phyloP scores from a whole-genome alignment of 2,329 filamentous ascomycete species.

The Pseudopyrenochaeta lycopersici region DNA sequence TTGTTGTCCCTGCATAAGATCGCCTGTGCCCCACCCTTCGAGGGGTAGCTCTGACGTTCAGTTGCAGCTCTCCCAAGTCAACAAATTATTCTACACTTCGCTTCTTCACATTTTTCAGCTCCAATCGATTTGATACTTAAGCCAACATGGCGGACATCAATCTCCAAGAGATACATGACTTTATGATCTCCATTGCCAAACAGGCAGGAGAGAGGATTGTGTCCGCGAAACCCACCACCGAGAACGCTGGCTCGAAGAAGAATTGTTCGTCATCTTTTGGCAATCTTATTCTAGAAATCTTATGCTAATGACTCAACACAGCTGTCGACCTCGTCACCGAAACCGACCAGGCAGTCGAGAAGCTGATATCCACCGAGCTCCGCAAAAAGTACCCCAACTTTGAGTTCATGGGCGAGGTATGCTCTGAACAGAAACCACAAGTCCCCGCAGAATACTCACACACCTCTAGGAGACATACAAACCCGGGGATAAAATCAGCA shows the following conservation, averaged over 20 bases:
- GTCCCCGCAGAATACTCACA: background rate
- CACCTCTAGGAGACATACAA: slow-evolving; percentile 69
- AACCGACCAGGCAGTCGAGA: slow-evolving; percentile 69
- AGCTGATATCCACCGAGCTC: slow-evolving; percentile 62
- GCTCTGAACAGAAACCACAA: background rate
- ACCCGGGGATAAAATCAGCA: slow-evolving; percentile 69
- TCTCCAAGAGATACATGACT: slow-evolving; percentile 59
- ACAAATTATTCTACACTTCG: background rate
- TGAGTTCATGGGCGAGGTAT: slow-evolving; percentile 53
- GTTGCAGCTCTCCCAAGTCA: background rate
- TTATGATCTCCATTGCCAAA: slow-evolving; percentile 56
- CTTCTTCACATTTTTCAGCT: background rate
- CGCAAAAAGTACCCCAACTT: slow-evolving; percentile 63
- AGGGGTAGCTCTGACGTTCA: slow-evolving; percentile 12
- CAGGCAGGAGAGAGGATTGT: slow-evolving; percentile 58
- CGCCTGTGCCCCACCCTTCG: slow-evolving; percentile 10
- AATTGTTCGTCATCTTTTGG: slow-evolving; percentile 49
- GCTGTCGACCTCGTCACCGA: slow-evolving; percentile 70
- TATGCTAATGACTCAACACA: slow-evolving; percentile 26
- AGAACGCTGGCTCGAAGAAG: slow-evolving; percentile 57
- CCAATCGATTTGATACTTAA: background rate
- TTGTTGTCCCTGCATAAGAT: slow-evolving; percentile 7
- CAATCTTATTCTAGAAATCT: background rate
- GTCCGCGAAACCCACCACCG: slow-evolving; percentile 54
- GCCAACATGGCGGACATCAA: slow-evolving; percentile 48